Base-by-base conservation (phyloP, 768 basidiomycete species). In the Tricholoma flavovirens region DNA sequence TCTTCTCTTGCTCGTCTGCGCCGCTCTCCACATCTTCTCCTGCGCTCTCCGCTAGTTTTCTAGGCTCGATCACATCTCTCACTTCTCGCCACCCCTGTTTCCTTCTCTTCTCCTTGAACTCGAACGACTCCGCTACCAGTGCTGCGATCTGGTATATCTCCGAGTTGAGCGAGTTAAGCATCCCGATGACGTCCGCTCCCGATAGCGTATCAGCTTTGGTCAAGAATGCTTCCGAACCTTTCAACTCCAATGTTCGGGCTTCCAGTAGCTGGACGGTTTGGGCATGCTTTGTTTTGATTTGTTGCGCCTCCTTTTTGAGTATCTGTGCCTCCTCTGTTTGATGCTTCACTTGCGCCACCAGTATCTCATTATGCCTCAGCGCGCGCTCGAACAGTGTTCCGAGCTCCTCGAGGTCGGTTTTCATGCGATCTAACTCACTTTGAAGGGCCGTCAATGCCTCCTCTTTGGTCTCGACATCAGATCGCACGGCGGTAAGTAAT, bases 91-190 rank as follows among this genome's bases (percentile, higher is more conserved):
- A 40, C 30, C 49, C 17, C 15, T 33, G 30, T 30, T 22, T 17
- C 26, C 36, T 29, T 26, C 19, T 49, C 38, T 56, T 59, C 22
- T 49, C 22, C 46, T 35, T 59, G 49, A 60, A 65, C 54, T 68
- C 66, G 65, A 76, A 75, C 1, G 71, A 50, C 48, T 80, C 79
- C 1, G 80, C 74, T 55, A 82, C 72, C 54, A 69, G 71, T 0
- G 77, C 76, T 2, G 80, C 76, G 14, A 73, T 73, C 60, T 83
- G 79, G 30, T 73, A 72, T 29, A 81, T 77, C 56, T 75, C 75
- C 6, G 75, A 65, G 50, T 82, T 78, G n/a, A 83, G 64, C 14
- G 68, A 67, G 48, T 75, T 71, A 12, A 83, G 66, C 60, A 77
- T 72, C 2, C 57, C 63, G 26, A 75, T 67, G 12, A 82, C 73